Evolutionary conservation across 2,329 filamentous ascomycete species (phyloP), one percentile per base, ranked within the genome.

Genomic region (Rhexocercosporidium sp.): DNA sequence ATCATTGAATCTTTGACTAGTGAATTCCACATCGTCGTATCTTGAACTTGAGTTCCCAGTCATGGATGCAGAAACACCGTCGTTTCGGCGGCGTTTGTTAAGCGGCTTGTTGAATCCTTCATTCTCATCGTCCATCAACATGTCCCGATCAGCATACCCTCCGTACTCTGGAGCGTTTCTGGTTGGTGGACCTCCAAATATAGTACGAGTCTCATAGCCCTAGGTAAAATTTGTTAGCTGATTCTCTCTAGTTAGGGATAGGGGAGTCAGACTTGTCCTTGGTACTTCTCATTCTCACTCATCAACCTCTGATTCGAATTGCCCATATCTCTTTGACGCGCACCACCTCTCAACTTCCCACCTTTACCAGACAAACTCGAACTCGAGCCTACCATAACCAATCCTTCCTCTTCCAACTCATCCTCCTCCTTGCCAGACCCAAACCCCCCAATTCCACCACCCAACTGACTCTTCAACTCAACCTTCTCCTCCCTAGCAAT

Each of bases 251-350:
- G 14, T n/a, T 46, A n/a, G 44, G 7, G 20, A 22, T 25, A 31
- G n/a, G 18, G 51, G 29, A 37, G 8, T 31, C 11, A 25, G 12
- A 25, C 53, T 11, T 37, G 31, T 39, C 29, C 18, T 25, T 37
- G 31, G 22, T 57, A 57, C 53, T 57, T 57, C 53, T 57, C 53
- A 12, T 34, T 29, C 34, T 57, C 53, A 14, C 29, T 57, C 53
- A 57, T 34, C n/a, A 39, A 39, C 3, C 53, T 57, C 53, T 57
- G 18, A 11, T 25, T 57, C 11, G n/a, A 14, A 39, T n/a, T 2
- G 16, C 31, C n/a, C n/a, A 20, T 39, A 25, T 4, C 11, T 25
- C n/a, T 20, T 20, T 18, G n/a, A n/a, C n/a, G n/a, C n/a, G n/a
- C 34, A 25, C 3, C 34, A 39, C 8, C 9, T 14, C 3, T 39